Conservation (phyloP, 805 yeast genomes). For the Yamadazyma paraphyllophila region DNA sequence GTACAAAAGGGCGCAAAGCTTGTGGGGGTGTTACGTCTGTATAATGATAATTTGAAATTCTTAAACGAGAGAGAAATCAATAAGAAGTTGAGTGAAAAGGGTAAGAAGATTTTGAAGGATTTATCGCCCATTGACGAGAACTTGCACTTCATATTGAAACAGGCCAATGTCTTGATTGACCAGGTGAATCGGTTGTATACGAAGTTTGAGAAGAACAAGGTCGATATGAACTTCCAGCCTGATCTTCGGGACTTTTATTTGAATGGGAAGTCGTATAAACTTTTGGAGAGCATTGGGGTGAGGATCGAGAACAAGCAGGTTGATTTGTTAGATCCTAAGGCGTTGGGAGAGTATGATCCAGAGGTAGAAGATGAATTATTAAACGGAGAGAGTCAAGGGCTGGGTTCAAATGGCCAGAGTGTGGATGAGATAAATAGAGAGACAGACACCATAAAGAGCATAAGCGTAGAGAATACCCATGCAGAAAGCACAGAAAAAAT, state of each 20-base stretch:
- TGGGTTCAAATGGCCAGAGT: no score
- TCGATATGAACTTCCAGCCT: slow-evolving; percentile 26
- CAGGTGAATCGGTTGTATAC: slow-evolving; percentile 26
- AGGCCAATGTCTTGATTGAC: slow-evolving; percentile 37
- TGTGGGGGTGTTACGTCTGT: slow-evolving; percentile 28
- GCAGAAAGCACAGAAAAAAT: no score
- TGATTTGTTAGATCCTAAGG: slow-evolving; percentile 5
- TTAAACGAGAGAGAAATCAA: slow-evolving; percentile 17
- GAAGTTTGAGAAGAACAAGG: slow-evolving; percentile 24
- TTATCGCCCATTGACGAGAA: slow-evolving; percentile 49
- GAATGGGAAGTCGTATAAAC: slow-evolving; percentile 34
- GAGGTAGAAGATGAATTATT: not conserved
- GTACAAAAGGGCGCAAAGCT: slow-evolving; percentile 38
- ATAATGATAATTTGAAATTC: slow-evolving; percentile 28
- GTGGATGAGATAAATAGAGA: no score
- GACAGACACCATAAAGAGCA: no score
- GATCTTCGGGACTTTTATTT: slow-evolving; percentile 39
- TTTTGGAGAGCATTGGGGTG: slow-evolving; percentile 27
- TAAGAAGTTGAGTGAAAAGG: slow-evolving; percentile 16
- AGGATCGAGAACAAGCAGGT: not conserved
- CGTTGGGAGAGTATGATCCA: not conserved
- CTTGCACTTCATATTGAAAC: slow-evolving; percentile 42
- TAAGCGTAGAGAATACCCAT: no score
- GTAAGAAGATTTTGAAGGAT: slow-evolving; percentile 27
- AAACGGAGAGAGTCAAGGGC: no score